These are phyloP conservation scores for Rhodosporidiobolus odoratus DNA, from an alignment of 768 basidiomycete genomes.

Conservation along the genomic window DNA sequence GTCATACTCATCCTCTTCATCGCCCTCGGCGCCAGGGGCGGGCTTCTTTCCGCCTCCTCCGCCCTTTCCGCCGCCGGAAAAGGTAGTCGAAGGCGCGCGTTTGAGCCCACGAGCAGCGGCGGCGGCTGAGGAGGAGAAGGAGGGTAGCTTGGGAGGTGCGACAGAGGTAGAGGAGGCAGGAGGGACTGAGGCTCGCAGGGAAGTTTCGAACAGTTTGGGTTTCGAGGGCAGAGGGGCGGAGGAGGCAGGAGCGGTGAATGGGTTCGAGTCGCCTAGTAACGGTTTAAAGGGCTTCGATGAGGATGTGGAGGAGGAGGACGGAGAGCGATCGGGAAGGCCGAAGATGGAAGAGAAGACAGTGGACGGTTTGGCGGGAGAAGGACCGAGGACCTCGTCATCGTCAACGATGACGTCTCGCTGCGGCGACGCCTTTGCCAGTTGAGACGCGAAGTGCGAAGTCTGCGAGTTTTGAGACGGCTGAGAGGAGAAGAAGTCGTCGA, in stretches of 20 bases:
- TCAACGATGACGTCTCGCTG: background rate
- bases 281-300: slow-evolving; percentile 20
- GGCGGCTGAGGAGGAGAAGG: background rate
- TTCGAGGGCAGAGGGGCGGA: background rate
- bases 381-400: slow-evolving; percentile 29
- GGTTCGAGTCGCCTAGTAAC: slow-evolving; percentile 2
- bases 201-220: slow-evolving; percentile 8
- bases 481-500: slow-evolving; percentile 24
- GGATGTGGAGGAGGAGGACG: background rate
- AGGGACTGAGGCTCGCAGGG: background rate
- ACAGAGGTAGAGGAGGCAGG: background rate
- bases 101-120: background rate
- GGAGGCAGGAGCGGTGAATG: background rate
- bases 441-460: background rate
- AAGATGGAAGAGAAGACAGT: background rate
- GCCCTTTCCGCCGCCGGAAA: background rate
- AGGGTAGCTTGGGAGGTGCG: background rate
- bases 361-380: slow-evolving; percentile 34
- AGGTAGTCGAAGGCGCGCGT: background rate
- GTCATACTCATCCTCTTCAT: background rate
- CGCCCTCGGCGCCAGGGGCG: background rate
- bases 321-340: background rate
- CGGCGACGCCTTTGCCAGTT: background rate
- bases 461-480: background rate
- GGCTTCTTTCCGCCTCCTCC: background rate